These are phyloP conservation scores for Rosa chinensis DNA, from an alignment of 306 rosid genomes.

Conservation along the genomic window DNA sequence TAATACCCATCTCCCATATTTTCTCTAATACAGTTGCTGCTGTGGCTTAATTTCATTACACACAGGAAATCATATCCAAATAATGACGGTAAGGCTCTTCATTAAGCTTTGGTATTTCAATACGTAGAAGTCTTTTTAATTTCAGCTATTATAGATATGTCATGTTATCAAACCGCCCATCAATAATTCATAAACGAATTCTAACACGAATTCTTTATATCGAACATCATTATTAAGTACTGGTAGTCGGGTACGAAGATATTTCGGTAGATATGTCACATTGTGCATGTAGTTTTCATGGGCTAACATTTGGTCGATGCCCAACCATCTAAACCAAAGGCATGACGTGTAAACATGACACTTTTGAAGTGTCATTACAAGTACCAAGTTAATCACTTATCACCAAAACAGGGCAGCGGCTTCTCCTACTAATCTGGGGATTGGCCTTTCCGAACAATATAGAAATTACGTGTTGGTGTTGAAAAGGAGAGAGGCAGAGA, in stretches of 20 bases:
- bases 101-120: background rate
- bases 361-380: background rate
- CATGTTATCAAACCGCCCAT: background rate
- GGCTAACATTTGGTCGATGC: conserved; percentile 15
- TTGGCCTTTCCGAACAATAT: background rate
- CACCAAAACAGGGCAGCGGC: background rate
- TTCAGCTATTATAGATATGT: background rate
- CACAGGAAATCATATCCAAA: background rate
- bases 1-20: background rate
- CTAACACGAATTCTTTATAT: background rate
- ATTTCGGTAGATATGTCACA: background rate
- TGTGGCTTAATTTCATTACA: conserved; percentile 1
- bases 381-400: background rate
- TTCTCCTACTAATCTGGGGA: background rate
- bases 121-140: background rate
- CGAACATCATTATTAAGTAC: background rate
- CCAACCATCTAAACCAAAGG: background rate
- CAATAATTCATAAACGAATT: background rate
- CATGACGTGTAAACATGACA: background rate
- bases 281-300: background rate
- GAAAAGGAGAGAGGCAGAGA: background rate
- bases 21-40: conserved; percentile 3
- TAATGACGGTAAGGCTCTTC: conserved; percentile 18
- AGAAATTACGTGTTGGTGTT: background rate
- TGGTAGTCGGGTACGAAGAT: background rate